Evolutionary conservation across 306 rosid genomes (phyloP).

Genomic region (Spatholobus suberectus): DNA sequence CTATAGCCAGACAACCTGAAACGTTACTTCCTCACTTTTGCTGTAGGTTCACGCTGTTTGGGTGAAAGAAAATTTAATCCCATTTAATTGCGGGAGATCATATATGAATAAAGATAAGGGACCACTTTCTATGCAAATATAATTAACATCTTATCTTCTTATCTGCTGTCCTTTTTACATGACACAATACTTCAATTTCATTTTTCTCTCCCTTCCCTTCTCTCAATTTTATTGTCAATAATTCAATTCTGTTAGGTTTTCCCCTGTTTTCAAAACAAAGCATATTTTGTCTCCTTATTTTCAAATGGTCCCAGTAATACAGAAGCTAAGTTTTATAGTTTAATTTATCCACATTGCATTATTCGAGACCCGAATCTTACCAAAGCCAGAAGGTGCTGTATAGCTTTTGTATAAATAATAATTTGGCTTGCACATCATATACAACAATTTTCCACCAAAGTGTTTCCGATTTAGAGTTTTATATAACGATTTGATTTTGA

Average conservation of each 20-base stretch:
- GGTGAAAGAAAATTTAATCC: slow-evolving; percentile 47
- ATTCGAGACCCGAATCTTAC: slow-evolving; percentile 16
- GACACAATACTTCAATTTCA: not conserved
- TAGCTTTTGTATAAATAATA: not conserved
- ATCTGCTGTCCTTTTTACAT: slow-evolving; percentile 42
- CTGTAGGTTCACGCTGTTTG: slow-evolving; percentile 40
- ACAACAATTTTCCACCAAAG: not conserved
- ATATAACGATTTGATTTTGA: not conserved
- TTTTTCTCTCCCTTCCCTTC: not conserved
- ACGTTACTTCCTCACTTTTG: slow-evolving; percentile 46
- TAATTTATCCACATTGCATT: not conserved
- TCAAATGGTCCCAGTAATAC: slow-evolving; percentile 43
- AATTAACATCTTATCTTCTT: slow-evolving; percentile 51
- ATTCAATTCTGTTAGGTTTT: slow-evolving; percentile 13
- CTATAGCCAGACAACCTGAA: slow-evolving; percentile 53
- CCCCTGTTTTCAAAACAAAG: slow-evolving; percentile 15
- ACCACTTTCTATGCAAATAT: slow-evolving; percentile 54
- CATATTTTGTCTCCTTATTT: slow-evolving; percentile 39
- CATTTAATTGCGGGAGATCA: slow-evolving; percentile 31
- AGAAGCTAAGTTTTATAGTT: slow-evolving; percentile 37
- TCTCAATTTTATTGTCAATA: not conserved
- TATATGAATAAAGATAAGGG: slow-evolving; percentile 40
- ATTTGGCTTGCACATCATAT: not conserved
- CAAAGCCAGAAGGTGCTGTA: not conserved
- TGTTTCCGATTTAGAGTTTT: not conserved